These are phyloP conservation scores for Prosopis cineraria DNA, from an alignment of 306 rosid species.

Conservation along the genomic window DNA sequence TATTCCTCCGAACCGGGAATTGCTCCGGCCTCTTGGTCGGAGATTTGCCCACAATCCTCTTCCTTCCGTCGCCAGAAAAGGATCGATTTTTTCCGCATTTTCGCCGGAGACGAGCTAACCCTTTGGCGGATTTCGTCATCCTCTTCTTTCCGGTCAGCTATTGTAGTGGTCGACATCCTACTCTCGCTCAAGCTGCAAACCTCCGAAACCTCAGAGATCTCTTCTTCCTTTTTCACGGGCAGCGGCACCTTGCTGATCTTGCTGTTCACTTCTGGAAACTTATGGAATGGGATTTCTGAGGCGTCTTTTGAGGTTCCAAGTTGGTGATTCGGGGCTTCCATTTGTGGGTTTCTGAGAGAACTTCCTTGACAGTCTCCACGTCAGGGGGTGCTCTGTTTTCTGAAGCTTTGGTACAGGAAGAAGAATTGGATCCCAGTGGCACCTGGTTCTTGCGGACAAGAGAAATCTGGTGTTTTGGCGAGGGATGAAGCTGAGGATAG, in stretches of 20 bases:
- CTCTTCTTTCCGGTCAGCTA: slow-evolving; percentile 49
- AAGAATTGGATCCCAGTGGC: slow-evolving; percentile 26
- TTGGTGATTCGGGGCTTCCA: slow-evolving; percentile 33
- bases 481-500: slow-evolving; percentile 31
- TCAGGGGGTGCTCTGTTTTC: slow-evolving; percentile 72
- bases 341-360: slow-evolving; percentile 70
- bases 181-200: slow-evolving; percentile 74
- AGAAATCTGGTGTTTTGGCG: slow-evolving; percentile 30
- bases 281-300: slow-evolving; percentile 34
- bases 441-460: neutral
- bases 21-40: slow-evolving; percentile 60
- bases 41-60: slow-evolving; percentile 46
- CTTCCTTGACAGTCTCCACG: slow-evolving; percentile 87
- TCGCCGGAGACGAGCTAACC: slow-evolving; percentile 62
- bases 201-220: slow-evolving; percentile 62
- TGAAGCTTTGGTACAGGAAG: neutral
- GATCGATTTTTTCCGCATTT: slow-evolving; percentile 36
- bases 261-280: slow-evolving; percentile 19
- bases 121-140: slow-evolving; percentile 60
- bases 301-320: slow-evolving; percentile 27
- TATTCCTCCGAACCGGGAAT: slow-evolving; percentile 51
- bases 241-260: slow-evolving; percentile 36
- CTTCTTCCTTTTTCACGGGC: slow-evolving; percentile 31
- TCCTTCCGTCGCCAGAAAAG: slow-evolving; percentile 48
- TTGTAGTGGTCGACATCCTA: slow-evolving; percentile 50